Conservation (phyloP, 192 early-diverging fungal genomes). For the Backusella liffmaniae region DNA sequence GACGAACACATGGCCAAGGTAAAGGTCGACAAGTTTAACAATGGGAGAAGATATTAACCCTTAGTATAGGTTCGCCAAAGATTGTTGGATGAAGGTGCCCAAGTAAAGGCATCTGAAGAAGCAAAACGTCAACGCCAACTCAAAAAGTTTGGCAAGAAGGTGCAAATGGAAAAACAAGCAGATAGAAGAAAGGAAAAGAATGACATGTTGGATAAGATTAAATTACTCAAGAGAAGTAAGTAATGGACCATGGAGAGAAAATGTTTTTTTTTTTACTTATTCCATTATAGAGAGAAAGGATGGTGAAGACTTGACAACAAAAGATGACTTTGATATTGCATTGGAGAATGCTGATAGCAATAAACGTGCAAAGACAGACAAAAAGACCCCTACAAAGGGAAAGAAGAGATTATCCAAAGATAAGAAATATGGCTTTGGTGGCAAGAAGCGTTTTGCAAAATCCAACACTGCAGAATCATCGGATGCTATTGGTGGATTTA, state of each 20-base stretch:
- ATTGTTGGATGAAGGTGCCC: slow-evolving; percentile 80
- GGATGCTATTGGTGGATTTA: slow-evolving; percentile 61
- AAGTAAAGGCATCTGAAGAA: slow-evolving; percentile 79
- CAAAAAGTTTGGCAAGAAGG: slow-evolving; percentile 98
- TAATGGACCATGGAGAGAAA: no score
- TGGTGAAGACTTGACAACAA: slow-evolving; percentile 41
- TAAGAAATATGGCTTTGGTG: slow-evolving; percentile 90
- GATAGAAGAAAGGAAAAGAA: slow-evolving; percentile 88
- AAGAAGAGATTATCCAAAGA: slow-evolving; percentile 69
- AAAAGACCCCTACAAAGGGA: slow-evolving; percentile 15
- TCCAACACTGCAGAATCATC: slow-evolving; percentile 77
- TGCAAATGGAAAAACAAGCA: slow-evolving; percentile 88
- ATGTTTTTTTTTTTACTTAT: no score
- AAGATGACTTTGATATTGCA: slow-evolving; percentile 74
- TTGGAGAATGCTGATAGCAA: slow-evolving; percentile 46
- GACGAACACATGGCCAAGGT: slow-evolving; percentile 90
- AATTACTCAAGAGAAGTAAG: slow-evolving; percentile 83
- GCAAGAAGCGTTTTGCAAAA: slow-evolving; percentile 78
- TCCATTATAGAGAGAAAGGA: slow-evolving; percentile 48
- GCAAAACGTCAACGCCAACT: slow-evolving; percentile 85
- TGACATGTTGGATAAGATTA: slow-evolving; percentile 89
- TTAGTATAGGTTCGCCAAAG: slow-evolving; percentile 66
- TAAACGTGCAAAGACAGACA: slow-evolving; percentile 23
- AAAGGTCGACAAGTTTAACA: not conserved
- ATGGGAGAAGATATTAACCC: no score